Base-by-base conservation (phyloP, 2,329 filamentous ascomycete genomes). In the Beauveria rudraprayagi region DNA sequence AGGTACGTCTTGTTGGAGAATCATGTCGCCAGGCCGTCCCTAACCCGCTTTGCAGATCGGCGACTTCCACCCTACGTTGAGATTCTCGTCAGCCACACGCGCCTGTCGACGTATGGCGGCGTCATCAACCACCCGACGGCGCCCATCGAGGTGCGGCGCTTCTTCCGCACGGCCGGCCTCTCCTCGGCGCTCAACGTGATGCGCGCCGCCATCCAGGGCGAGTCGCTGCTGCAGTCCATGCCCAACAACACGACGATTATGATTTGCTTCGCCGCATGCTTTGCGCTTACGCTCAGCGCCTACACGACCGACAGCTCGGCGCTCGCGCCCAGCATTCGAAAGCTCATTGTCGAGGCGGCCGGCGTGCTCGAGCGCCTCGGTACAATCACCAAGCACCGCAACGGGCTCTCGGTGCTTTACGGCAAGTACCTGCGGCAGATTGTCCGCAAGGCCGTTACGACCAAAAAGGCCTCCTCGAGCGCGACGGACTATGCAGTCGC, bases 171-270 rank as follows among this genome's bases (percentile, higher is more conserved):
- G 0, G 88, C 87, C 0, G 86, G 87, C 1, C 78, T 91, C 0
- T 89, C 87, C 0, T 88, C 87, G 0, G 86, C 88, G 0, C 72
- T 91, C n/a, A 90, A 89, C 62, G 88, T 91, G 5, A 83, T 91
- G 78, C 83, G 88, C 24, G 86, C 85, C 1, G 87, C 87, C 0
- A 88, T 90, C 6, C 87, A 90, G 70, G 87, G 87, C 40, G 88
- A 91, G 68, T 76, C 79, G 0, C 82, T 87, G 63, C 78, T 91
- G 0, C 85, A 85, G 60, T 90, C 87, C 0, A 91, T 91, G 87
- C 88, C 88, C 0, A 91, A 91, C 71, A 91, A 91, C 66, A 90
- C 88, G 0, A 83, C 87, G 60, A 89, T 90, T 65, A 91, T 91
- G 88, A 89, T 91, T 14, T 88, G 87, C 1, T 90, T 90, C 65